Evolutionary conservation across 1,284 basidiomycete species (phyloP).

Genomic region (Apiotrichum laibachii): DNA sequence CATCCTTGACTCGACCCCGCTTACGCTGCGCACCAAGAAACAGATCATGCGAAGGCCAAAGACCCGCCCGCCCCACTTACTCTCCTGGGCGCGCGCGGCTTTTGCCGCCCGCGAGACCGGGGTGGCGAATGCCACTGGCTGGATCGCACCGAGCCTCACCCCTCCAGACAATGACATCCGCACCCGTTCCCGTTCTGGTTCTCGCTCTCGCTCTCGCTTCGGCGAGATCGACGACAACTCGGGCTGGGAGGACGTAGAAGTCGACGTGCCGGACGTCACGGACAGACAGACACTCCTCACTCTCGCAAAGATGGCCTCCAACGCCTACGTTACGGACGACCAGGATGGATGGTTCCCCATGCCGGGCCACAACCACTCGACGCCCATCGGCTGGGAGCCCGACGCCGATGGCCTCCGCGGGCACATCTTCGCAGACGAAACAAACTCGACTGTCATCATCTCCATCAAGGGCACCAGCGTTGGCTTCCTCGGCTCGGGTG

Average conservation of each 20-base stretch:
- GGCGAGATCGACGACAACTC: no score
- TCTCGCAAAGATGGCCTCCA: conserved; percentile 91
- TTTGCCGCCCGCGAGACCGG: not conserved
- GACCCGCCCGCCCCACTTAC: conserved; percentile 37
- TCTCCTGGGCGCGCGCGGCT: conserved; percentile 35
- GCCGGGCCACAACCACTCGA: conserved; percentile 62
- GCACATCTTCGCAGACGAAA: conserved; percentile 79
- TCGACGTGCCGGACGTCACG: conserved; percentile 61
- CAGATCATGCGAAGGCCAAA: conserved; percentile 39
- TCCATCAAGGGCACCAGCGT: conserved; percentile 94
- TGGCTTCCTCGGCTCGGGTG: conserved; percentile 71
- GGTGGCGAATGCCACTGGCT: conserved; percentile 12
- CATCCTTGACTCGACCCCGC: not conserved
- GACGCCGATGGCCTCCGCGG: conserved; percentile 85
- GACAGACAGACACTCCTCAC: conserved; percentile 72
- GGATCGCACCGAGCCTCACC: conserved; percentile 9
- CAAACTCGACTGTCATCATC: conserved; percentile 82
- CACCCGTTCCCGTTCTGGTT: not conserved
- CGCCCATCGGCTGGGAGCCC: conserved; percentile 89
- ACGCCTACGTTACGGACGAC: conserved; percentile 71
- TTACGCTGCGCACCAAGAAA: conserved; percentile 34
- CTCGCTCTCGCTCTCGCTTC: not conserved
- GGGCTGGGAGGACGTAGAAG: conserved; percentile 56
- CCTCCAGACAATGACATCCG: not conserved
- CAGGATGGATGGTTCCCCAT: conserved; percentile 76